Base-by-base conservation (phyloP, 495 filamentous ascomycete species). In the Lasiosphaeriaceae sp. region DNA sequence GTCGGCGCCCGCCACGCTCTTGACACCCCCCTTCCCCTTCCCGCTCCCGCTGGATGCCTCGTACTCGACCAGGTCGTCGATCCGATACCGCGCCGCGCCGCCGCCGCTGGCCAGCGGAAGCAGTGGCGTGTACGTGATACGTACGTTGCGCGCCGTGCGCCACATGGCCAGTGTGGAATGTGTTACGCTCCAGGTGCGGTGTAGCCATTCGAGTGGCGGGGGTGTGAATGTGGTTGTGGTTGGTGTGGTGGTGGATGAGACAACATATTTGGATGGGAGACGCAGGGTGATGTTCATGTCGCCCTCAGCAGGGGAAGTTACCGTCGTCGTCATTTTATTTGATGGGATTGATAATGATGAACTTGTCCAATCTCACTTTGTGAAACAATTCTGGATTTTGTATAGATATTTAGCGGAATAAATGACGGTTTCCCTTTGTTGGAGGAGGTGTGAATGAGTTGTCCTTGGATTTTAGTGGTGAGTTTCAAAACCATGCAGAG, bases 121-220 rank as follows among this genome's bases (percentile, higher is more conserved):
- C 1, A 86, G 75, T 0, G 76, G 67, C 11, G 63, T 74, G 74
- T 92, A 92, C 37, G 83, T 87, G 61, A 92, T 92, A 55, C 78
- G 77, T 49, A 92, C 87, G 71, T 92, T 91, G 64, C 82, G 83
- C 41, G 82, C 80, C 29, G 72, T 73, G 52, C 78, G 76, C 89
- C 89, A 92, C 79, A 92, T 88, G 20, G 82, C 80, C 2, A 94
- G 83, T 31, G 86, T 91, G 11, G 85, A 87, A 74, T 89, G 84
- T 16, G 86, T 87, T 21, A 92, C 86, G 64, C 83, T 74, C 89
- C 89, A 92, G 51, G 84, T 87, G 22, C 86, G 77, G 35, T 70
- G 63, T 50, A 93, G 80, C 74, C 80, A 90, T 43, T 72, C 61
- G 51, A 82, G 77, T 20, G 80, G 64, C 11, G 86, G 86, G 0